Base-by-base conservation (phyloP, 495 filamentous ascomycete species). In the Penicillium taxi region DNA sequence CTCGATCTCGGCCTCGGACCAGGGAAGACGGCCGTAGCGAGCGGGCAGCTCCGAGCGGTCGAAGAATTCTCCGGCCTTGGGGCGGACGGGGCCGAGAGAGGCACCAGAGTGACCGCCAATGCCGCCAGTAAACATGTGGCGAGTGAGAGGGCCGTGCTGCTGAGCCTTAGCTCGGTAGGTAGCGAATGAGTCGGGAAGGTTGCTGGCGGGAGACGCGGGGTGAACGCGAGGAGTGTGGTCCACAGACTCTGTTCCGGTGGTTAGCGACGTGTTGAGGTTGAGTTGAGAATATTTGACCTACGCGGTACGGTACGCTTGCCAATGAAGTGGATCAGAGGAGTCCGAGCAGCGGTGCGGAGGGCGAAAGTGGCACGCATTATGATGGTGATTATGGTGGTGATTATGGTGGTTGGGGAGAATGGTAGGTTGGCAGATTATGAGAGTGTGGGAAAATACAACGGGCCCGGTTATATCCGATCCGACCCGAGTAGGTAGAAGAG, bases 121-220 rank as follows among this genome's bases (percentile, higher is more conserved):
- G 45, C 65, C 67, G 32, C 69, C 70, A 26, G 56, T 54, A 50
- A 67, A 64, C 23, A 61, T 53, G 28, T 59, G 56, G 32, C 53
- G 55, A 58, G 60, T 56, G 31, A 96, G 78, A 7, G 91, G 91
- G 14, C 91, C 91, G 61, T 95, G 89, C 58, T 95, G 90, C 61
- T 87, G 83, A 17, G 90, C 93, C 63, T 86, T 86, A 56, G 81
- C 76, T 52, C 91, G 81, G 76, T 98, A 98, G 49, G 78, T 68
- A 42, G 86, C 86, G 71, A 98, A 98, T 28, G 82, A 82, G 47
- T 80, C 72, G 25, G 79, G 79, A 13, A 82, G 73, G 30, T 48
- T 31, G 23, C 69, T 50, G 4, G 72, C 49, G 51, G 86, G 84
- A 29, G 82, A 78, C 27, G 77, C 73, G 20, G 78, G 78, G 57